A percentile compares a stretch with the other conserved stretches of the same genome.
Conservation (phyloP, 441 rosid genomes). For the Aleurites moluccanus region DNA sequence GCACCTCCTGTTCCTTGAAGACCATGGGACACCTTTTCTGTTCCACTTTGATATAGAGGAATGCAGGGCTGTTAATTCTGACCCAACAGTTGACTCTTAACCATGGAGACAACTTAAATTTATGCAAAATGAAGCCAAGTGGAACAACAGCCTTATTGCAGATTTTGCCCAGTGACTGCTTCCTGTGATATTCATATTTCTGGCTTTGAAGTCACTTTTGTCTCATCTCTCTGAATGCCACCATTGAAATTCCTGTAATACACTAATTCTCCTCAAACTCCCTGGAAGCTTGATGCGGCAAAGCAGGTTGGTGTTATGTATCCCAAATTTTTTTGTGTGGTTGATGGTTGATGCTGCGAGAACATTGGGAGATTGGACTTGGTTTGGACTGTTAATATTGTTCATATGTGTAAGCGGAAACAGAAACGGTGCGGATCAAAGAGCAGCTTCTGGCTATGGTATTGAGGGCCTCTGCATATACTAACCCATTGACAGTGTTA, state of each 20-base stretch:
- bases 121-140: constrained; percentile 14
- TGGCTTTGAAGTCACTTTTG: constrained; percentile 11
- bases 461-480: constrained; percentile 3
- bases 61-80: constrained; percentile 18
- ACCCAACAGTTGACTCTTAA: constrained; percentile 15
- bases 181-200: constrained; percentile 13
- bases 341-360: constrained; percentile 7
- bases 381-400: neutral
- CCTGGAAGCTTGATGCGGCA: constrained; percentile 10
- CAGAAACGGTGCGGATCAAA: neutral
- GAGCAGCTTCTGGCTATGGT: constrained; percentile 19
- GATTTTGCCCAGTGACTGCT: constrained; percentile 24
- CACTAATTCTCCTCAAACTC: neutral
- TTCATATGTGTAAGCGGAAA: neutral
- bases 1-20: constrained; percentile 56
- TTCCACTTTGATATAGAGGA: constrained; percentile 17
- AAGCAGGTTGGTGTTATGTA: constrained; percentile 5
- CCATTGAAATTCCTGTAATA: neutral
- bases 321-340: neutral
- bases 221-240: constrained; percentile 5
- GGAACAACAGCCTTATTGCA: constrained; percentile 12
- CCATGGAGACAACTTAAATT: neutral
- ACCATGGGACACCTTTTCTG: neutral
- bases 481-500: constrained; percentile 20
- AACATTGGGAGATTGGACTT: neutral